Conservation (phyloP, 2,329 filamentous ascomycete genomes). For the Penicillium griseofulvum region DNA sequence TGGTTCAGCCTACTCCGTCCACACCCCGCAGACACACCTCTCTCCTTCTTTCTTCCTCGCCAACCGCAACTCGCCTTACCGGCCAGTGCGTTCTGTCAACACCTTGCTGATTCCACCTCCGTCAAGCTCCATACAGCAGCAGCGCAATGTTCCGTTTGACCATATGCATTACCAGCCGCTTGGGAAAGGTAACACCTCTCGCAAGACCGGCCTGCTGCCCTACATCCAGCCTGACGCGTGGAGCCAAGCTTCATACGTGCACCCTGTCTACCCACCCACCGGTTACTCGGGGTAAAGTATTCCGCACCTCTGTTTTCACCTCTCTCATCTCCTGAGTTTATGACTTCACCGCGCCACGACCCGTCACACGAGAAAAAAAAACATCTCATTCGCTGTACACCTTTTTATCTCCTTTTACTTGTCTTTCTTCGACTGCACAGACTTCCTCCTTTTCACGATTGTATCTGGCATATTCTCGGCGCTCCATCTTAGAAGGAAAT, state of each 20-base stretch:
- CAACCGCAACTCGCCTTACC: constrained; percentile 87
- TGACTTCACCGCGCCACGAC: constrained; percentile 30
- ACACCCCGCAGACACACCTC: constrained; percentile 65
- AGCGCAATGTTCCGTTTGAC: constrained; percentile 62
- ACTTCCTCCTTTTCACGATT: constrained; percentile 9
- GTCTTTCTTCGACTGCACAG: constrained; percentile 14
- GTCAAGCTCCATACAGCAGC: constrained; percentile 72
- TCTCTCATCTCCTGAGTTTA: constrained; percentile 15
- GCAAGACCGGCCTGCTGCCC: constrained; percentile 66
- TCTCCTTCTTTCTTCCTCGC: constrained; percentile 86
- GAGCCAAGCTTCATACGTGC: constrained; percentile 34
- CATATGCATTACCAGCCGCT: constrained; percentile 83
- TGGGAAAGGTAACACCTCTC: constrained; percentile 65
- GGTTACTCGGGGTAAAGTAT: constrained; percentile 27
- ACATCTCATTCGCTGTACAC: constrained; percentile 21
- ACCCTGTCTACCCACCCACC: constrained; percentile 31
- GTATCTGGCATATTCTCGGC: constrained; percentile 17
- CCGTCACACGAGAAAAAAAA: constrained; percentile 23
- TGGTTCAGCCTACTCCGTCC: constrained; percentile 60
- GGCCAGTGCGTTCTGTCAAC: constrained; percentile 83
- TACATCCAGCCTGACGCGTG: constrained; percentile 47
- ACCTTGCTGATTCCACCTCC: constrained; percentile 88
- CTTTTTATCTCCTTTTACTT: constrained; percentile 9
- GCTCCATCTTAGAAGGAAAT: constrained; percentile 18
- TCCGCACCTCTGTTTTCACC: background rate